Evolutionary conservation across 495 filamentous ascomycete species (phyloP).

Genomic region (Aspergillus panamensis): DNA sequence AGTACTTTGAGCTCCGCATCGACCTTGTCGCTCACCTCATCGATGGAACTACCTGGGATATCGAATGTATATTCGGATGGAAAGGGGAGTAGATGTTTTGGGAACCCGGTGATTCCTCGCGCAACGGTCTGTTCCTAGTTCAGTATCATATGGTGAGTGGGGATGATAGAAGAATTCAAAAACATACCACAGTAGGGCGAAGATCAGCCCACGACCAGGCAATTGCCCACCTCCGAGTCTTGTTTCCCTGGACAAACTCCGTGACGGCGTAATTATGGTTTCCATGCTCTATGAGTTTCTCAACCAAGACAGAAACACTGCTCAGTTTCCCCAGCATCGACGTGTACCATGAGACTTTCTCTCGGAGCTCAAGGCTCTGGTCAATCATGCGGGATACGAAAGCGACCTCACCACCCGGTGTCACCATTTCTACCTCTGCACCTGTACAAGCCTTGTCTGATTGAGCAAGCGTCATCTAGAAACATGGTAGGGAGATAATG

Average conservation of each 20-base stretch:
- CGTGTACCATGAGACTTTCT: conserved; percentile 79
- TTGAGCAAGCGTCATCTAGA: conserved; percentile 1
- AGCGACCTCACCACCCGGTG: conserved; percentile 73
- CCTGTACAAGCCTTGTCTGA: conserved; percentile 67
- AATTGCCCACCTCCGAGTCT: conserved; percentile 82
- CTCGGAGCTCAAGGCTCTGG: conserved; percentile 61
- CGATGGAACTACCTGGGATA: conserved; percentile 27
- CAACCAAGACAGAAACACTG: conserved; percentile 63
- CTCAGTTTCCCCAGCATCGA: conserved; percentile 84
- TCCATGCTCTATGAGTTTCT: conserved; percentile 51
- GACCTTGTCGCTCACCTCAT: conserved; percentile 30
- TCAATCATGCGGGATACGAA: conserved; percentile 74
- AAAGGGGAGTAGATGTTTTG: conserved; percentile 59
- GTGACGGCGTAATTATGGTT: conserved; percentile 81
- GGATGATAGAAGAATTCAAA: background rate
- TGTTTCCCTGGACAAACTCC: conserved; percentile 72
- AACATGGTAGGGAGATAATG: background rate
- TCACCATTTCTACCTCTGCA: conserved; percentile 81
- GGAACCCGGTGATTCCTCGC: conserved; percentile 52
- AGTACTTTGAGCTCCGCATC: conserved; percentile 42
- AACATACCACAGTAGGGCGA: conserved; percentile 58
- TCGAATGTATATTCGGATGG: conserved; percentile 54
- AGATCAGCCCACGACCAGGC: conserved; percentile 78
- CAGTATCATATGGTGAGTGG: background rate
- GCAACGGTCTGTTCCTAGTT: conserved; percentile 44